These are phyloP conservation scores for Sphaerulina vaccinii DNA, from an alignment of 2,329 filamentous ascomycete genomes.

Conservation along the genomic window DNA sequence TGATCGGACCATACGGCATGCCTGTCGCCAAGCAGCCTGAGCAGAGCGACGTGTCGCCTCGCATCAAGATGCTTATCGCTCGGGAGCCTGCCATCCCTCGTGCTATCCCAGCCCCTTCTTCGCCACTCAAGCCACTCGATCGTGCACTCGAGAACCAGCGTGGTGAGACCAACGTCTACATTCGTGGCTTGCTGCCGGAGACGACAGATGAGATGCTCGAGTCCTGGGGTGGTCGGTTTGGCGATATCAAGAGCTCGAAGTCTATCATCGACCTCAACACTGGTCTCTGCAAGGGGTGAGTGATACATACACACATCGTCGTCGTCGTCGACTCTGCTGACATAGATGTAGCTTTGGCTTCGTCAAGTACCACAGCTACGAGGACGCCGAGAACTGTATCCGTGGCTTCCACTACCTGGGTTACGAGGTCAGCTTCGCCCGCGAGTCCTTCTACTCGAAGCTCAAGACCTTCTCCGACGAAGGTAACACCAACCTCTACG, in stretches of 20 bases:
- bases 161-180: constrained; percentile 97
- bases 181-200: constrained; percentile 89
- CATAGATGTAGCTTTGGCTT: constrained; percentile 75
- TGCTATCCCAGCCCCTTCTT: constrained; percentile 85
- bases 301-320: constrained; percentile 19
- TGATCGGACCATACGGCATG: constrained; percentile 47
- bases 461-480: constrained; percentile 95
- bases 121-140: constrained; percentile 84
- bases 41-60: constrained; percentile 44
- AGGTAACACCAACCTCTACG: constrained; percentile 89
- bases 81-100: constrained; percentile 80
- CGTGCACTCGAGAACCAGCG: constrained; percentile 93
- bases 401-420: constrained; percentile 90
- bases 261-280: constrained; percentile 95
- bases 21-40: constrained; percentile 38
- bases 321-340: constrained; percentile 33
- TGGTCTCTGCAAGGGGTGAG: constrained; percentile 92
- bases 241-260: constrained; percentile 93
- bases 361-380: constrained; percentile 86
- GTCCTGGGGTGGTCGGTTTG: constrained; percentile 81
- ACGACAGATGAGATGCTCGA: constrained; percentile 89
- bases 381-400: constrained; percentile 92
- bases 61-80: constrained; percentile 49
- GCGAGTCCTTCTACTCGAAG: constrained; percentile 96
- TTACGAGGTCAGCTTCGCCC: constrained; percentile 96